Base-by-base conservation (phyloP, 2,329 filamentous ascomycete species). In the Simplicillium aogashimaense region DNA sequence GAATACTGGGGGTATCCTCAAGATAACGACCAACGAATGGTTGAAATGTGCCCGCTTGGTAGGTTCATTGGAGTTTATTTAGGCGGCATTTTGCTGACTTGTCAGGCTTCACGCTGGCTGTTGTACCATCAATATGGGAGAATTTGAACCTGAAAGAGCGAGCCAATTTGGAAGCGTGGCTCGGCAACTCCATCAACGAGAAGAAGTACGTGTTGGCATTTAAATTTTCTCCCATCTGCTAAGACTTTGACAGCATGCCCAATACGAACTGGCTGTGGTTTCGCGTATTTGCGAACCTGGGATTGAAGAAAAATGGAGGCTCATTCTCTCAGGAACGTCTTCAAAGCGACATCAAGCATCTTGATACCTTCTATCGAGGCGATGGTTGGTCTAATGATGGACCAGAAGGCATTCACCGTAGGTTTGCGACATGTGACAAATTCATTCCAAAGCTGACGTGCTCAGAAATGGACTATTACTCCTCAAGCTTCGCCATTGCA, bases 301-400 rank as follows among this genome's bases (percentile, higher is more conserved):
- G 84, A 0, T 60, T 89, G 29, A 82, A 83, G 54, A 83, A 81
- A 49, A 86, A 87, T 49, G 81, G 81, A 1, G 83, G 79, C 1
- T 72, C 73, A 36, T 86, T 81, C 61, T 84, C 81, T 0, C 76
- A 82, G 46, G 70, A 78, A 35, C 72, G 79, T 16, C 72, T 89
- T 16, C 80, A 86, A 42, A 76, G 76, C 15, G 85, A 89, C 54
- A 85, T 90, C 54, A 73, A 82, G 50, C 83, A 88, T 49, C 67
- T 90, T 9, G 78, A 89, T 51, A 86, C 81, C 0, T 90, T 89
- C 57, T 86, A 88, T 53, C 76, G 84, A n/a, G 84, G 84, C 6
- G 80, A 78, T 35, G 84, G 85, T 1, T 90, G 85, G 85, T 86
- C 81, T 3, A 86, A 88, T 50, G 85, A 90, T 53, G 85, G 85